phyloP scores from a whole-genome alignment of 2,329 filamentous ascomycete genomes.

The Penicillium sp. region DNA sequence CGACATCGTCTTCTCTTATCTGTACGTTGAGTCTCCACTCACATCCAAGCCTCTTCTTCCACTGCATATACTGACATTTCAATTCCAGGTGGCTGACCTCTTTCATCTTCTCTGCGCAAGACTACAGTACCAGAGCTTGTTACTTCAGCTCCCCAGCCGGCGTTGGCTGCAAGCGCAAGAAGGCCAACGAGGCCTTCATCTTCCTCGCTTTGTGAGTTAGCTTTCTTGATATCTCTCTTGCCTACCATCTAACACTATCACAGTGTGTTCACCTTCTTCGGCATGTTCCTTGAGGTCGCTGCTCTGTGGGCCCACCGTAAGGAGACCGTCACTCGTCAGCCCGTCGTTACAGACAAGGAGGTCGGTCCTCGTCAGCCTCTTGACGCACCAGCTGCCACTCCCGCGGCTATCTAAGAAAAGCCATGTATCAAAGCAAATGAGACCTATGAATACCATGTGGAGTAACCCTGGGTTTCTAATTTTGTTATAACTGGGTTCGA shows the following conservation, averaged over 20 bases:
- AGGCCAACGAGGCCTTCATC: slow-evolving; percentile 46
- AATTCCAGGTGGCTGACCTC: slow-evolving; percentile 47
- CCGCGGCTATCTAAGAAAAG: slow-evolving; percentile 14
- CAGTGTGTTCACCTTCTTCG: slow-evolving; percentile 46
- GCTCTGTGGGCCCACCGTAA: slow-evolving; percentile 37
- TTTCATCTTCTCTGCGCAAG: slow-evolving; percentile 51
- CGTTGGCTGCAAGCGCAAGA: slow-evolving; percentile 39
- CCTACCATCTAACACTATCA: not conserved
- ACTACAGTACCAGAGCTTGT: slow-evolving; percentile 42
- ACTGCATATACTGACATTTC: slow-evolving; percentile 2
- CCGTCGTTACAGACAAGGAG: slow-evolving; percentile 26
- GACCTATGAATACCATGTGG: not conserved
- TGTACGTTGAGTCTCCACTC: slow-evolving; percentile 31
- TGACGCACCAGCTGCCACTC: slow-evolving; percentile 18
- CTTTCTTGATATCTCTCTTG: not conserved
- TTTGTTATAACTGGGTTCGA: not conserved
- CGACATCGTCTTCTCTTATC: slow-evolving; percentile 49
- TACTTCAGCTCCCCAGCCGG: slow-evolving; percentile 33
- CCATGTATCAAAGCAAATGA: not conserved
- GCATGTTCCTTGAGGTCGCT: slow-evolving; percentile 39
- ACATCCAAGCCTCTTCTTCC: not conserved
- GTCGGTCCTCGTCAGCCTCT: slow-evolving; percentile 16
- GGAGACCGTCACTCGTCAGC: slow-evolving; percentile 16
- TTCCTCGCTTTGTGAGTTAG: slow-evolving; percentile 48
- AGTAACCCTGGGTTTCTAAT: not conserved